Conservation (phyloP, 1,284 basidiomycete species). For the Ganoderma leucocontextum region DNA sequence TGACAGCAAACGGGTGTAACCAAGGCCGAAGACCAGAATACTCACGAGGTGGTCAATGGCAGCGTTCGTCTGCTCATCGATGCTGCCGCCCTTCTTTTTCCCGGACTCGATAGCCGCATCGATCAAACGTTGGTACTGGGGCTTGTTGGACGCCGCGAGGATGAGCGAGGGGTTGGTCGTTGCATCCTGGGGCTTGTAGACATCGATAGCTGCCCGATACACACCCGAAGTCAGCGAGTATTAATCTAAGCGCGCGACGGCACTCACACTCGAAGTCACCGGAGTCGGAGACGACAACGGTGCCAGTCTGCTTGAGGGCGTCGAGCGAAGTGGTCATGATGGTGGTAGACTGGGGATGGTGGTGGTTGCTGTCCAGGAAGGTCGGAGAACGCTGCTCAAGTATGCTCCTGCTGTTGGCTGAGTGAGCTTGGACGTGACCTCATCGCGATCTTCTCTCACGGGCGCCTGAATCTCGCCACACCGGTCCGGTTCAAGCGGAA, state of each 20-base stretch:
- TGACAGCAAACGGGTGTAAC: not conserved
- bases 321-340: conserved; percentile 91
- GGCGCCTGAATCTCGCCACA: conserved; percentile 19
- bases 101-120: conserved; percentile 85
- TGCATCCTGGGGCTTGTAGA: conserved; percentile 93
- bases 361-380: conserved; percentile 26
- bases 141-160: conserved; percentile 93
- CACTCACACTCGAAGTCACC: conserved; percentile 84
- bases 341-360: conserved; percentile 33
- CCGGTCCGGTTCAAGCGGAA: not conserved
- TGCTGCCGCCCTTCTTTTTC: conserved; percentile 81
- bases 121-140: conserved; percentile 87
- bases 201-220: conserved; percentile 73
- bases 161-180: conserved; percentile 96
- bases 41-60: conserved; percentile 90
- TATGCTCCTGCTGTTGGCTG: conserved; percentile 27
- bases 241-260: conserved; percentile 12
- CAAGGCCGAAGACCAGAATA: conserved; percentile 16
- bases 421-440: conserved; percentile 34
- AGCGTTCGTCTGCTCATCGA: conserved; percentile 76
- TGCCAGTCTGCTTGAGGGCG: conserved; percentile 88
- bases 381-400: conserved; percentile 21
- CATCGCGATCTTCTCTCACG: conserved; percentile 29
- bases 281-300: conserved; percentile 94
- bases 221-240: conserved; percentile 15